Conservation (phyloP, 2,329 filamentous ascomycete species). For the Tolypocladium tundrense region DNA sequence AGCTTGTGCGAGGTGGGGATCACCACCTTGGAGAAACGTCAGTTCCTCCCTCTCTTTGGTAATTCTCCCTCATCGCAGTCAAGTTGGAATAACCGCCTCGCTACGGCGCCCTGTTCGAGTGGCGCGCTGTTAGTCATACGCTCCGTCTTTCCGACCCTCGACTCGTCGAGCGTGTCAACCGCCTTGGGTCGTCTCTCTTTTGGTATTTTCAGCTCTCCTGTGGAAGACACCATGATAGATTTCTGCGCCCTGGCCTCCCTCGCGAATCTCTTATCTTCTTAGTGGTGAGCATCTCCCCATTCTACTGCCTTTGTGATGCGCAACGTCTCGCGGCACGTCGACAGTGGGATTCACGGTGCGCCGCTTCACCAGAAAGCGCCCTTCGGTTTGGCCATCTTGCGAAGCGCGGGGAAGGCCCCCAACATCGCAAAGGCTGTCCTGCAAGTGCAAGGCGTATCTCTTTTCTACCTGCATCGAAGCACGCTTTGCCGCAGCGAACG, state of each 20-base stretch:
- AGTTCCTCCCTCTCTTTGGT: background rate
- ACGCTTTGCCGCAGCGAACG: background rate
- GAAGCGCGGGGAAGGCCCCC: background rate
- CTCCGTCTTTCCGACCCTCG: background rate
- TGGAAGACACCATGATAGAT: slow-evolving; percentile 31
- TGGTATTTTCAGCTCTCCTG: slow-evolving; percentile 10
- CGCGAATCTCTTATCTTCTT: slow-evolving; percentile 24
- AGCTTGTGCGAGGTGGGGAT: background rate
- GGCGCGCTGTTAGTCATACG: background rate
- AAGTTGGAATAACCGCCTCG: background rate
- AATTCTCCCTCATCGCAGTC: background rate
- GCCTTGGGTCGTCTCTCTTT: slow-evolving; percentile 1
- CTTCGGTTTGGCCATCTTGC: background rate
- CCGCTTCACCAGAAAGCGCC: background rate
- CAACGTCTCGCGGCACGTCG: background rate
- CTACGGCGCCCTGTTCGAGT: background rate
- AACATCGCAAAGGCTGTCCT: background rate
- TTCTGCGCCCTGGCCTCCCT: slow-evolving; percentile 22
- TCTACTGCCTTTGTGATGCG: background rate
- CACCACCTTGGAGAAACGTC: background rate
- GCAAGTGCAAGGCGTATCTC: background rate
- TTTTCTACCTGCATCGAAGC: background rate
- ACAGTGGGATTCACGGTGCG: background rate
- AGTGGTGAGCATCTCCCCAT: slow-evolving; percentile 25
- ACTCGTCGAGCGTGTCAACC: too few species aligned